A percentile compares a stretch with the other conserved stretches of the same genome.
phyloP scores from a whole-genome alignment of 176 grass and related monocot genomes.

The Ampelocalamus luodianensis region DNA sequence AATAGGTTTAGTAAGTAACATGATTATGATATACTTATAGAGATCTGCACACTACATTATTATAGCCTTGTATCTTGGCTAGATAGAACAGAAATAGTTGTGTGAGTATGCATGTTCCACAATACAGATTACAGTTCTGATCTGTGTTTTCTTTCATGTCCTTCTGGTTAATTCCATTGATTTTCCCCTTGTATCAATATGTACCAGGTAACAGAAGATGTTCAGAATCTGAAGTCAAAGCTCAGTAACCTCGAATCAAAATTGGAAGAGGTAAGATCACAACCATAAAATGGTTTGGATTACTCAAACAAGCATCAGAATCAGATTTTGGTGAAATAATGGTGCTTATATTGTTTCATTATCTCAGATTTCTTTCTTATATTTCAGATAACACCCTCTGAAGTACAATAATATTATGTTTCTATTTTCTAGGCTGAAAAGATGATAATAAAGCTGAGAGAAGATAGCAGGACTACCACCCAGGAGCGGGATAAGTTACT shows the following conservation, averaged over 20 bases:
- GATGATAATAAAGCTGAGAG: conserved; percentile 73
- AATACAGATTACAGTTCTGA: conserved; percentile 2
- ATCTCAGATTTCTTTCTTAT: not conserved
- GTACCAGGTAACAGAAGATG: conserved; percentile 84
- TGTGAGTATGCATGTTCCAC: not conserved
- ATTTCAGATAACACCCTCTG: conserved; percentile 26
- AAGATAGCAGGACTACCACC: conserved; percentile 68
- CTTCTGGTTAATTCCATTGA: conserved; percentile 20
- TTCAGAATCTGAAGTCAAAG: conserved; percentile 87
- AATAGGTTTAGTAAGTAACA: not conserved
- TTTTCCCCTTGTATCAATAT: conserved; percentile 40
- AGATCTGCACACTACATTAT: not conserved
- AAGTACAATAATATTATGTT: not conserved
- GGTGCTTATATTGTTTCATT: conserved; percentile 15
- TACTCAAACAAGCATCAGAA: conserved; percentile 13
- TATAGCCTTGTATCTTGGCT: not conserved
- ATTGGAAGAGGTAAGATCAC: conserved; percentile 78
- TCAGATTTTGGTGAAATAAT: conserved; percentile 17
- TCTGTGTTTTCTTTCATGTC: not conserved
- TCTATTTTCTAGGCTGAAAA: conserved; percentile 75
- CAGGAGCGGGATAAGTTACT: conserved; percentile 80
- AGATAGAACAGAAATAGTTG: not conserved
- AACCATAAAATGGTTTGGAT: conserved; percentile 28
- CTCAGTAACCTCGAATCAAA: conserved; percentile 79
- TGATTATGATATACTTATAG: not conserved